Percentiles rank a stretch among this genome's conserved stretches.
These are phyloP conservation scores for Friedmanniomyces simplex DNA, from an alignment of 495 filamentous ascomycete genomes.

Conservation along the genomic window DNA sequence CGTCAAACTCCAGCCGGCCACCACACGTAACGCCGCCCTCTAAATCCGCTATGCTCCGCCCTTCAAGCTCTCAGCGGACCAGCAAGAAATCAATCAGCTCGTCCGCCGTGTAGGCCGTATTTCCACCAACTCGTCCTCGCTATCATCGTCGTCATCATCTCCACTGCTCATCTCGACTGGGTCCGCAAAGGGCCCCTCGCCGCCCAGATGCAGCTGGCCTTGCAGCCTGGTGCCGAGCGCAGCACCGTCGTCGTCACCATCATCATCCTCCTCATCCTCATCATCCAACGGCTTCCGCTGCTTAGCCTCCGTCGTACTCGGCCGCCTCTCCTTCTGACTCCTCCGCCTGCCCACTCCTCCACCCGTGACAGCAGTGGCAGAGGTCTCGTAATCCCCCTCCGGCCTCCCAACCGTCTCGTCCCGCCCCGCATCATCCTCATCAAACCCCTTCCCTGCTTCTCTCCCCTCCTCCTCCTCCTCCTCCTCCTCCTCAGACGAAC, in stretches of 20 bases:
- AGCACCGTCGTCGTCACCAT: neutral
- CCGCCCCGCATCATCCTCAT: constrained; percentile 15
- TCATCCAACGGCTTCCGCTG: constrained; percentile 18
- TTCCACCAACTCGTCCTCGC: constrained; percentile 8
- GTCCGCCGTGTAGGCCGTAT: too few species aligned
- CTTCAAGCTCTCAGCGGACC: too few species aligned
- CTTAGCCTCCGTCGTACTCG: constrained; percentile 22
- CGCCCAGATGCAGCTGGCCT: neutral
- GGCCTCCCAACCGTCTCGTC: neutral
- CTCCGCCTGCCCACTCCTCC: constrained; percentile 1
- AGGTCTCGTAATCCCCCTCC: constrained; percentile 4
- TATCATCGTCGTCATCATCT: constrained; percentile 15
- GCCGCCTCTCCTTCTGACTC: constrained; percentile 6
- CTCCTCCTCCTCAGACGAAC: constrained; percentile 7
- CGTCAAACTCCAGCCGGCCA: too few species aligned
- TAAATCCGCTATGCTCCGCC: too few species aligned
- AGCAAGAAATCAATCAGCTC: too few species aligned
- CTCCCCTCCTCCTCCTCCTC: neutral
- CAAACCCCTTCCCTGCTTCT: too few species aligned
- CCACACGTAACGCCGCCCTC: too few species aligned
- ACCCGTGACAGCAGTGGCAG: neutral
- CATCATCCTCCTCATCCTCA: constrained; percentile 14
- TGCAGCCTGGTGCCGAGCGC: neutral
- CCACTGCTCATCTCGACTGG: constrained; percentile 8
- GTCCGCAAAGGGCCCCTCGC: constrained; percentile 17